Evolutionary conservation across 208 protist genomes (phyloP).

Genomic region (Naegleria fowleri): DNA sequence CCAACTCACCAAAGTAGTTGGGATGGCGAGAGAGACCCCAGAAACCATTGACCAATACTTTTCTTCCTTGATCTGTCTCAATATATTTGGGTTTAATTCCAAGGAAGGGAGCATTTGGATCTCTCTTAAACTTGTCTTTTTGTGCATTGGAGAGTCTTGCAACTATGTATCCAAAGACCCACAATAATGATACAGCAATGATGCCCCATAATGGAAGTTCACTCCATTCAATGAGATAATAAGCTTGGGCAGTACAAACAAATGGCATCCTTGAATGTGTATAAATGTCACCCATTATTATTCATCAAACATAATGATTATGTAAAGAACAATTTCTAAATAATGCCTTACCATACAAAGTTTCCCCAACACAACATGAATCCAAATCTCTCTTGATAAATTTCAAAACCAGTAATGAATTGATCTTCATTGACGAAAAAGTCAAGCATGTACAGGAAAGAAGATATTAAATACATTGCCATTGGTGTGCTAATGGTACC

Average conservation of each 20-base stretch:
- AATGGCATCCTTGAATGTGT: background rate
- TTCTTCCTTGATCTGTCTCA: background rate
- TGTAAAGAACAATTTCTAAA: too few relatives aligned
- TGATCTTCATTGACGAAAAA: background rate
- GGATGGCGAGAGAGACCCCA: background rate
- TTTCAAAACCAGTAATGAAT: constrained; percentile 2
- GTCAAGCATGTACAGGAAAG: background rate
- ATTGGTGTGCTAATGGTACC: background rate
- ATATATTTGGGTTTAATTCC: background rate
- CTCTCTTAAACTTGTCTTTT: constrained; percentile 22
- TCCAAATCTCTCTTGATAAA: constrained; percentile 13
- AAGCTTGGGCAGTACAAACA: background rate
- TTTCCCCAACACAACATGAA: constrained; percentile 15
- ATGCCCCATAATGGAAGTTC: background rate
- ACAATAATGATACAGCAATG: background rate
- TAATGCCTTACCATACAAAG: background rate
- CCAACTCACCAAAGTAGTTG: constrained; percentile 20
- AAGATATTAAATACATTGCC: background rate
- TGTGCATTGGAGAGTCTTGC: background rate
- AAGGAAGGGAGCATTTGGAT: constrained; percentile 1
- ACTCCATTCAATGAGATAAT: background rate
- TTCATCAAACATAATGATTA: too few relatives aligned
- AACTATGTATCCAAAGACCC: background rate
- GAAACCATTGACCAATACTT: background rate
- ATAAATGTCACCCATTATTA: too few relatives aligned